Base-by-base conservation (phyloP, 2,329 filamentous ascomycete species). In the Botrytis aclada region DNA sequence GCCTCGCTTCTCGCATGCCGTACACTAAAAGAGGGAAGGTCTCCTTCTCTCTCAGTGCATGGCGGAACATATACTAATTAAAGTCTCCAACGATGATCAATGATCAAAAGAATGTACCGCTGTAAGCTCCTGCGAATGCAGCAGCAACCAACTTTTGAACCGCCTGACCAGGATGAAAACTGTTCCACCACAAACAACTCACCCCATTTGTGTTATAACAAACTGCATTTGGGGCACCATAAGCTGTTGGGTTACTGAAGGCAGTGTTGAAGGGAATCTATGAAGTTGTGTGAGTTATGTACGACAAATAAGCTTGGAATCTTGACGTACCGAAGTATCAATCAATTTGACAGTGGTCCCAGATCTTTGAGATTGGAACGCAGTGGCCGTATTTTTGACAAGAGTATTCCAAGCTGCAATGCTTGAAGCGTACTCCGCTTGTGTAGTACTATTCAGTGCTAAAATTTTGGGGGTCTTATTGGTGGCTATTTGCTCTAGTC, bases 101-200 rank as follows among this genome's bases (percentile, higher is more conserved):
- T 54, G 47, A 51, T 63, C 32, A 70, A 29, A 70, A 71, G 39
- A 71, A 71, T 54, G 45, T 65, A 8, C 61, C 69, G 12, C 20
- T 43, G 2, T 54, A 71, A 7, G 22, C 20, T n/a, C 32, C 61
- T 66, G 70, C 61, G 8, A 73, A 62, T 7, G 41, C 69, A n/a
- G 45, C 32, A 37, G 74, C 74, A 37, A 74, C 67, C 16, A 74
- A 65, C 7, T 72, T 73, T 16, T 74, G 74, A 45, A 74, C 71
- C 32, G 64, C 74, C 34, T 69, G 54, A 18, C 72, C 74, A 10
- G 74, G 74, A 45, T 75, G 72, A n/a, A 72, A 72, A 41, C 63
- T 71, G 51, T 75, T 74, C 25, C 56, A 74, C 74, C 74, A 75
- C 34, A 75, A 64, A 61, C 74, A 75, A 20, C 72, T 74, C 12